Base-by-base conservation (phyloP, 2,329 filamentous ascomycete genomes). In the Pestalotiopsis sp. region DNA sequence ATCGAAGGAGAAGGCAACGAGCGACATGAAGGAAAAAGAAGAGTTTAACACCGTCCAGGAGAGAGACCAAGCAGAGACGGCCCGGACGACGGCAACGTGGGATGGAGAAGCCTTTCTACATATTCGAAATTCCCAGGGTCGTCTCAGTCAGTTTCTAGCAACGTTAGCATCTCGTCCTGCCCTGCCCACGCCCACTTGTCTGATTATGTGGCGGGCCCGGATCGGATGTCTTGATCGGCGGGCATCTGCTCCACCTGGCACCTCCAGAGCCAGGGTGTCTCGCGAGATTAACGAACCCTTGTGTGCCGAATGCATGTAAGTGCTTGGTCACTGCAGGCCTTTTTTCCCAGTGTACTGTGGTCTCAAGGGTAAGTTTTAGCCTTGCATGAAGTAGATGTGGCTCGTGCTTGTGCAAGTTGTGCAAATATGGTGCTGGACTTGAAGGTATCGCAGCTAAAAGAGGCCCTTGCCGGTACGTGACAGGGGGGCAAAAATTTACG, bases 221-320 rank as follows among this genome's bases (percentile, higher is more conserved):
- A 59, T 59, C 57, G 57, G 57, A 59, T 23, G 57, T 36, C 57
- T 59, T 59, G 57, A 59, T 59, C 57, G 57, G 57, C 57, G 57
- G 57, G 25, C 57, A 59, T 59, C 9, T 59, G 45, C 57, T 59
- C 45, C 45, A 52, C 45, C 45, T 27, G 57, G 23, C 25, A 59
- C 57, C 17, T 3, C 57, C 57, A 59, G 57, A 23, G 57, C 57
- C 25, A 27, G 57, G 57, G 25, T 59, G 57, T 59, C 41, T 59
- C 57, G 57, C 57, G 57, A 59, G 57, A 59, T 59, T 59, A 59
- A n/a, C 57, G 31, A 36, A 59, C 7, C 57, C 57, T 23, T 59
- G 25, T n/a, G 25, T 59, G 57, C 57, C 57, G 57, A 59, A 59
- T 59, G 57, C 57, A 59, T 25, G 57, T 23, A 59, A 59, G 57